phyloP scores from a whole-genome alignment of 2,329 filamentous ascomycete species.

The Furcasterigmium sp. region DNA sequence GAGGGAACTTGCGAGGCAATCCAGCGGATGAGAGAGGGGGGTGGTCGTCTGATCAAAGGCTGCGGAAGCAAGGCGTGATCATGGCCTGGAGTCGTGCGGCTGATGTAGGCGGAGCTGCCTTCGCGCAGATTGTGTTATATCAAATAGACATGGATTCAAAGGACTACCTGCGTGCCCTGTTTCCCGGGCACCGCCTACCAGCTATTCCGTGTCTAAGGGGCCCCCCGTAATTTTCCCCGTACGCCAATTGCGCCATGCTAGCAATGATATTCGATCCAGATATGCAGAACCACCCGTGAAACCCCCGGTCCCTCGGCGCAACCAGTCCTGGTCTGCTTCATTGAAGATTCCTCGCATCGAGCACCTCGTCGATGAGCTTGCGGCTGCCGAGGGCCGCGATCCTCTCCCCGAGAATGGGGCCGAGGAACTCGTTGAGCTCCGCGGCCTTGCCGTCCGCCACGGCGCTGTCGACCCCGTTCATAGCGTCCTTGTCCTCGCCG shows the following conservation, averaged over 20 bases:
- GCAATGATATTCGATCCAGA: constrained; percentile 5
- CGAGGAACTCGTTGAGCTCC: constrained; percentile 49
- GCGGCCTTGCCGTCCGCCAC: constrained; percentile 29
- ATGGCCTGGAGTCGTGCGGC: too few species aligned
- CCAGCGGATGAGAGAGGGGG: not conserved
- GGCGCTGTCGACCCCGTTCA: constrained; percentile 13
- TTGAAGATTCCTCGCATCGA: constrained; percentile 51
- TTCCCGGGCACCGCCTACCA: not conserved
- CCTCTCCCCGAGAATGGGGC: constrained; percentile 45
- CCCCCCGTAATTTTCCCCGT: constrained; percentile 8
- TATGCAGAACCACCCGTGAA: constrained; percentile 9
- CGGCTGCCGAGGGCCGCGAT: constrained; percentile 41
- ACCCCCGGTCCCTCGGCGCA: constrained; percentile 23
- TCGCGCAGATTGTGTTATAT: constrained; percentile 2
- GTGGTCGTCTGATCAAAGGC: too few species aligned
- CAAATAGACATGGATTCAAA: constrained; percentile 1
- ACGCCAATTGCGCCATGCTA: constrained; percentile 14
- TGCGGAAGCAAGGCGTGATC: not conserved
- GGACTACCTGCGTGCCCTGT: too few species aligned
- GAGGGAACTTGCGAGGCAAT: not conserved
- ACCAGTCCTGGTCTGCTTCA: constrained; percentile 20
- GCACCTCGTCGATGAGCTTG: constrained; percentile 41
- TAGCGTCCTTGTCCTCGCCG: constrained; percentile 13
- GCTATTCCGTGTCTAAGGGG: constrained; percentile 1
- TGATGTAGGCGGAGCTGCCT: not conserved